phyloP scores from a whole-genome alignment of 106 monocot species.

The Alisma plantagoaquatica region DNA sequence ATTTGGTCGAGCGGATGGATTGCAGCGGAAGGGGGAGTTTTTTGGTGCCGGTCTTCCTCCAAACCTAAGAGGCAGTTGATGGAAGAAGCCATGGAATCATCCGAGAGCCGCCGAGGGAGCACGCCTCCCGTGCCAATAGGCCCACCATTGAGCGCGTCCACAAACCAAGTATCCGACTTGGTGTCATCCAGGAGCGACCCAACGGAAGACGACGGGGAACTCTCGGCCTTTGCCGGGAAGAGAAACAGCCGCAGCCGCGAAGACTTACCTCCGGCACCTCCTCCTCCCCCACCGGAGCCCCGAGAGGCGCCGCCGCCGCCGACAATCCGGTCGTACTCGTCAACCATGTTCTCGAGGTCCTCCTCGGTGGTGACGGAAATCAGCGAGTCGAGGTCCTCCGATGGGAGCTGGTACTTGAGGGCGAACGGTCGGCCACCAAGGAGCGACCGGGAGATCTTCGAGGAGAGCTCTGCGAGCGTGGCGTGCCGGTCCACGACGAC shows the following conservation, averaged over 20 bases:
- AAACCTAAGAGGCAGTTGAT: slow-evolving; percentile 78
- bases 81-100: slow-evolving; percentile 38
- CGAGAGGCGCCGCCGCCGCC: slow-evolving; percentile 5
- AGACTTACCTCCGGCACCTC: slow-evolving; percentile 15
- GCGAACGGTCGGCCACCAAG: slow-evolving; percentile 44
- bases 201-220: slow-evolving; percentile 50
- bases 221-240: slow-evolving; percentile 42
- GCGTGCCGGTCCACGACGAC: slow-evolving; percentile 66
- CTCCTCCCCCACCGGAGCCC: neutral
- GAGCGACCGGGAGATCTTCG: slow-evolving; percentile 50
- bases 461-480: slow-evolving; percentile 48
- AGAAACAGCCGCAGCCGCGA: slow-evolving; percentile 70
- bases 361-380: slow-evolving; percentile 88
- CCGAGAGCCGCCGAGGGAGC: slow-evolving; percentile 35
- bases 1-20: slow-evolving; percentile 13
- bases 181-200: slow-evolving; percentile 74
- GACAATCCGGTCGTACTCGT: slow-evolving; percentile 81
- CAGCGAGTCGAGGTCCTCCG: slow-evolving; percentile 88
- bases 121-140: slow-evolving; percentile 39
- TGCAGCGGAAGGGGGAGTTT: no score
- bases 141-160: slow-evolving; percentile 76
- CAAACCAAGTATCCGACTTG: slow-evolving; percentile 87
- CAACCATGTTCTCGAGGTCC: slow-evolving; percentile 93
- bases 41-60: slow-evolving; percentile 35
- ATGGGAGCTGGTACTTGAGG: slow-evolving; percentile 90